Percentiles rank a stretch among this genome's conserved stretches.
Evolutionary conservation across 169 alveolate genomes (phyloP).

Genomic region (Babesia caballi): DNA sequence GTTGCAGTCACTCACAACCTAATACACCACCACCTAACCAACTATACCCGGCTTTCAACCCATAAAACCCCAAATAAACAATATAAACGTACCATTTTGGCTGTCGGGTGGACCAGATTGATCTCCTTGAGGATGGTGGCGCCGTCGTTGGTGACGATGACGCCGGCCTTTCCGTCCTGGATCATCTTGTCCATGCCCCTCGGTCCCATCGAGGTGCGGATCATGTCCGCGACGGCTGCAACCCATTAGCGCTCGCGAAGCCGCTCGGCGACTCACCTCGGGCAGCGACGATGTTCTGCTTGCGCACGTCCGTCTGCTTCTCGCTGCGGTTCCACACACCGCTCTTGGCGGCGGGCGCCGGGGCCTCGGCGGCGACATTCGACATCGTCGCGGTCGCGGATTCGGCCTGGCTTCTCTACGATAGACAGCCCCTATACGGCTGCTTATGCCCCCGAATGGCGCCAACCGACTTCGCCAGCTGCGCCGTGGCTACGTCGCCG

Average conservation of each 20-base stretch:
- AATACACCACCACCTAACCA: neutral
- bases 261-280: constrained; percentile 54
- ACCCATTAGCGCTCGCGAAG: constrained; percentile 7
- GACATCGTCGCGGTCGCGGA: neutral
- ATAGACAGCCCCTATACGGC: neutral
- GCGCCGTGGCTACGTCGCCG: neutral
- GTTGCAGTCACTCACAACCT: no score
- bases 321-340: constrained; percentile 75
- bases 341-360: constrained; percentile 54
- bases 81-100: constrained; percentile 84
- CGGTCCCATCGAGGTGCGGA: constrained; percentile 99
- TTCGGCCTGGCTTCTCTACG: neutral
- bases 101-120: constrained; percentile 96
- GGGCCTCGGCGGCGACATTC: constrained; percentile 44
- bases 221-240: constrained; percentile 94
- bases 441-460: no score
- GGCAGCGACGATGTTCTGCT: constrained; percentile 83
- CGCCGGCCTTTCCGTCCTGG: constrained; percentile 95
- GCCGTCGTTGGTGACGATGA: constrained; percentile 99
- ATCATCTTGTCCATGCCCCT: constrained; percentile 99
- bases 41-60: neutral
- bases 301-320: constrained; percentile 78
- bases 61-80: neutral
- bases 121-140: constrained; percentile 97
- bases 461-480: no score